Evolutionary conservation across 1,284 basidiomycete genomes (phyloP).

Genomic region (Sporisorium iseilematis-ciliati): DNA sequence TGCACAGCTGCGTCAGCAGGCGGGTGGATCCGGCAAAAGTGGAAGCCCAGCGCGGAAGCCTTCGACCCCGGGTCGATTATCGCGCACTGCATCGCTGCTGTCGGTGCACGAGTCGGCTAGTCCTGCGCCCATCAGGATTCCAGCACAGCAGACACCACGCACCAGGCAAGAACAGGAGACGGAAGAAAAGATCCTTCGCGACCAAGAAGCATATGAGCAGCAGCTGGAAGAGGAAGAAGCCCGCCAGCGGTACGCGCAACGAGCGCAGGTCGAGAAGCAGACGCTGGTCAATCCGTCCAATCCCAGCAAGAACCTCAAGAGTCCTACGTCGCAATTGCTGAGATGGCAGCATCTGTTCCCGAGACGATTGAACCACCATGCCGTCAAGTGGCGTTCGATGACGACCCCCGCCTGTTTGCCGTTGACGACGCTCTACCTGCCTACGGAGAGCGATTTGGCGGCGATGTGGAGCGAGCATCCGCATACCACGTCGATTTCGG

Average conservation of each 20-base stretch:
- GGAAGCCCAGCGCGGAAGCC: slow-evolving; percentile 30
- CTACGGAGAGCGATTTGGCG: slow-evolving; percentile 62
- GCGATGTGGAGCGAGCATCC: slow-evolving; percentile 68
- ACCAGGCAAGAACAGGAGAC: slow-evolving; percentile 46
- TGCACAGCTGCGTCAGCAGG: slow-evolving; percentile 46
- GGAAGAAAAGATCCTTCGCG: slow-evolving; percentile 50
- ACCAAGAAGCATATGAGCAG: slow-evolving; percentile 61
- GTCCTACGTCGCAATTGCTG: slow-evolving; percentile 51
- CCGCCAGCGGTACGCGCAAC: slow-evolving; percentile 54
- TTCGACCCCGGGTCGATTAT: slow-evolving; percentile 24
- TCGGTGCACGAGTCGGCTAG: slow-evolving; percentile 47
- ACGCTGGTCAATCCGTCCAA: slow-evolving; percentile 68
- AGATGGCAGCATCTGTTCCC: slow-evolving; percentile 87
- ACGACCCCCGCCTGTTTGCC: slow-evolving; percentile 79
- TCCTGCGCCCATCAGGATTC: slow-evolving; percentile 59
- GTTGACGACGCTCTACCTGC: slow-evolving; percentile 81
- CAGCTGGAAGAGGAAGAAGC: slow-evolving; percentile 62
- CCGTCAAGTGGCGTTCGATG: slow-evolving; percentile 92
- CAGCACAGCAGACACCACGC: slow-evolving; percentile 38
- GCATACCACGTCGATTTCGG: slow-evolving; percentile 62
- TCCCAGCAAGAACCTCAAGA: slow-evolving; percentile 54
- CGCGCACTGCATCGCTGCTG: slow-evolving; percentile 39
- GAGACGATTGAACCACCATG: slow-evolving; percentile 80
- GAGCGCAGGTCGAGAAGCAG: slow-evolving; percentile 65
- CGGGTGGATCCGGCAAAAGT: slow-evolving; percentile 23